Evolutionary conservation across 1,139 yeast genomes (phyloP).

Genomic region (Geotrichum carabidarum): DNA sequence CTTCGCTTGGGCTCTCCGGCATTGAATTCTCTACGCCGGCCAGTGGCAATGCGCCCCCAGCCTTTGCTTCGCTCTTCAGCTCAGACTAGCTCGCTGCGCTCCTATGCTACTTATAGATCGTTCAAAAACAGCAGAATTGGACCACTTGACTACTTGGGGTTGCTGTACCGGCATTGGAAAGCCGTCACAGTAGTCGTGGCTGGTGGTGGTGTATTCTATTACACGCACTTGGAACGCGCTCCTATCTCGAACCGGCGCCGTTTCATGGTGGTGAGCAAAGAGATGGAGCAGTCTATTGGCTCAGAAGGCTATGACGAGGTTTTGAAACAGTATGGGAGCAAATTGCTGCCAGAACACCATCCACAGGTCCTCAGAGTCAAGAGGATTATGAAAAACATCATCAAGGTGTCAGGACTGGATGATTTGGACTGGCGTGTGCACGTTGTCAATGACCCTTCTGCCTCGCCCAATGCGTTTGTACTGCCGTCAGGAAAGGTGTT

Average conservation of each 20-base stretch:
- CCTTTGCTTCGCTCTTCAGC: neutral
- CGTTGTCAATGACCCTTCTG: conserved; percentile 62
- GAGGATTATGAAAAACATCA: conserved; percentile 56
- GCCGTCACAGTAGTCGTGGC: conserved; percentile 7
- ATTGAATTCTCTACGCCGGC: neutral
- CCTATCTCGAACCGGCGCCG: conserved; percentile 75
- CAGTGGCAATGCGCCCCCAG: no score
- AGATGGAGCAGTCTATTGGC: conserved; percentile 65
- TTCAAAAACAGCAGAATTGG: conserved; percentile 14
- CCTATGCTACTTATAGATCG: conserved; percentile 17
- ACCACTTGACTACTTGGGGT: conserved; percentile 5
- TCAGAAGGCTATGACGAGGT: conserved; percentile 61
- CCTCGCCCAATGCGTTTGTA: conserved; percentile 92
- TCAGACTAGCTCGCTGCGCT: neutral
- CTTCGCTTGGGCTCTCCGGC: neutral
- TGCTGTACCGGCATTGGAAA: conserved; percentile 18
- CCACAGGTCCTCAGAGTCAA: conserved; percentile 50
- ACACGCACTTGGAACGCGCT: conserved; percentile 66
- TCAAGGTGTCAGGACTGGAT: conserved; percentile 39
- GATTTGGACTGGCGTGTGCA: conserved; percentile 73
- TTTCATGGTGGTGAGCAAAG: conserved; percentile 66
- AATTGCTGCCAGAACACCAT: conserved; percentile 39
- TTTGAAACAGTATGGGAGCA: conserved; percentile 37
- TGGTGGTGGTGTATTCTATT: conserved; percentile 9
- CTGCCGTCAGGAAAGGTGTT: conserved; percentile 95